Conservation (phyloP, 1,139 yeast species). For the Candida freyschussii region DNA sequence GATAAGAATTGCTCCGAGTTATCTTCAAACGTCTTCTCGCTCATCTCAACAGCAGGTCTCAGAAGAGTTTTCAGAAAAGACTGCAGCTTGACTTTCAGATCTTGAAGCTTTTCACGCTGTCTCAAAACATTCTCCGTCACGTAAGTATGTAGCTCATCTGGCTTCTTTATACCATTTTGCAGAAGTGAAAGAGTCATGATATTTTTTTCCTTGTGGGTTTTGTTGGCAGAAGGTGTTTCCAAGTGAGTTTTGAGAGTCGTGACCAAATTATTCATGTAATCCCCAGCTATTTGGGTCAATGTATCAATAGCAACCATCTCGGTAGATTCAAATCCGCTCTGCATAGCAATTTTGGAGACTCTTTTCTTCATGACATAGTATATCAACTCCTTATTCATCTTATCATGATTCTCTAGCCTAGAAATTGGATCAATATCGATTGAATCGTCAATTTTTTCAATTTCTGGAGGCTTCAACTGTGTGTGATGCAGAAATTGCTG, state of each 20-base stretch:
- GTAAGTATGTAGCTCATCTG: conserved; percentile 71
- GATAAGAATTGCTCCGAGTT: conserved; percentile 90
- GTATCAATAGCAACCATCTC: conserved; percentile 76
- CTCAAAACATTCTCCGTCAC: conserved; percentile 69
- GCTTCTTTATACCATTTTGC: conserved; percentile 82
- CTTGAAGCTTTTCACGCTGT: conserved; percentile 65
- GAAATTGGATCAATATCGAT: conserved; percentile 76
- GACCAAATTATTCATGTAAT: conserved; percentile 69
- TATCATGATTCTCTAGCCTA: conserved; percentile 54
- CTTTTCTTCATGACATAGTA: conserved; percentile 63
- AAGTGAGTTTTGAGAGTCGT: conserved; percentile 64
- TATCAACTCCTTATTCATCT: conserved; percentile 52
- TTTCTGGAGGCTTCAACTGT: conserved; percentile 66
- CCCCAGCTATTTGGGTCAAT: conserved; percentile 79
- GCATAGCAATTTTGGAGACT: conserved; percentile 81
- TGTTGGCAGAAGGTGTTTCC: conserved; percentile 55
- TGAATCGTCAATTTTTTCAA: conserved; percentile 54
- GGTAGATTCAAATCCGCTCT: conserved; percentile 85
- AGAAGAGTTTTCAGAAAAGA: conserved; percentile 72
- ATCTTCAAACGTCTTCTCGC: conserved; percentile 77
- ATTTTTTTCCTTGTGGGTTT: conserved; percentile 40
- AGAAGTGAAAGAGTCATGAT: conserved; percentile 57
- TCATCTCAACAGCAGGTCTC: conserved; percentile 77
- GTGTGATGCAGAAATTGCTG: conserved; percentile 65
- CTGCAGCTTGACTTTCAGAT: conserved; percentile 64